These are phyloP conservation scores for Chrysanthemum makinoi DNA, from an alignment of 129 eudicot species.

Conservation along the genomic window DNA sequence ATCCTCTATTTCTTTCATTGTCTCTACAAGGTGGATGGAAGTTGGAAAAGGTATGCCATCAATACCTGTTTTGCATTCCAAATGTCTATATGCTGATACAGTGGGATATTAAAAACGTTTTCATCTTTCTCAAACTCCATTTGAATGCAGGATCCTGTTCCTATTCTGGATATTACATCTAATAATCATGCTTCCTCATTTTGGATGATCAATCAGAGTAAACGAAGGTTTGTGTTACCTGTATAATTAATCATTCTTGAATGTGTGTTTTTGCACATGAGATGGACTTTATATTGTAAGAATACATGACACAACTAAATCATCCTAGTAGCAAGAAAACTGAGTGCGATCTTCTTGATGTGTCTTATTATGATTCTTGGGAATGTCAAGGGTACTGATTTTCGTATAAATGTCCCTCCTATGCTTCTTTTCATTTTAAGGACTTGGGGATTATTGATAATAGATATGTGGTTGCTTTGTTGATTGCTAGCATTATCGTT, in stretches of 20 bases:
- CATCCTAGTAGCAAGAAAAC: conserved; percentile 4
- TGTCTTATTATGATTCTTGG: not conserved
- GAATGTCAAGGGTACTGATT: conserved; percentile 1
- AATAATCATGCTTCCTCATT: conserved; percentile 77
- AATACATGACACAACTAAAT: not conserved
- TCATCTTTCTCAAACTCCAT: not conserved
- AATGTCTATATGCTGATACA: not conserved
- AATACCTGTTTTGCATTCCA: not conserved
- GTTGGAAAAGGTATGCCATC: conserved; percentile 66
- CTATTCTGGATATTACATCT: conserved; percentile 70
- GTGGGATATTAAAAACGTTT: not conserved
- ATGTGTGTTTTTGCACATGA: conserved; percentile 16
- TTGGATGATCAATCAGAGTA: conserved; percentile 82
- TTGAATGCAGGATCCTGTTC: conserved; percentile 76
- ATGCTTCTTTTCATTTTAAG: conserved; percentile 4
- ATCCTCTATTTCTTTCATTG: conserved; percentile 62
- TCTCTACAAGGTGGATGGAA: conserved; percentile 84
- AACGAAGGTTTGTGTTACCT: conserved; percentile 52
- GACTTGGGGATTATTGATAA: not conserved
- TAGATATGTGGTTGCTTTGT: conserved; percentile 15
- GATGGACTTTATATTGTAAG: not conserved
- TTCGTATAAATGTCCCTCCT: conserved; percentile 1
- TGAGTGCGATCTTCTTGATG: conserved; percentile 6
- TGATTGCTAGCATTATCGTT: conserved; percentile 10
- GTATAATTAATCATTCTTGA: conserved; percentile 11